Evolutionary conservation across 345 rosid genomes (phyloP).

Genomic region (Lepidium didymum): DNA sequence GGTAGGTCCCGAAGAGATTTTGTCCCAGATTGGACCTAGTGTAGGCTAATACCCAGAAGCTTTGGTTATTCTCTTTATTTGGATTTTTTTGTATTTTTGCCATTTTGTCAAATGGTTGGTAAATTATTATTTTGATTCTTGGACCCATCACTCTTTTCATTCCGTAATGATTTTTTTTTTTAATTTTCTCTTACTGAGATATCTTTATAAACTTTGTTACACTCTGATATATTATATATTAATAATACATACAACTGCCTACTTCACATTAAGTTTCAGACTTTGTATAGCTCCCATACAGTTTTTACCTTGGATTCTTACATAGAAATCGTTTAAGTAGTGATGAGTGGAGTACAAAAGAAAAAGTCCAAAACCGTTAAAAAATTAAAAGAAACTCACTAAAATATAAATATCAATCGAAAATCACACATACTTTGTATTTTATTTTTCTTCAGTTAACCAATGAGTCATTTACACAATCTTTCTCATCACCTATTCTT

Average conservation of each 20-base stretch:
- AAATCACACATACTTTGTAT: neutral
- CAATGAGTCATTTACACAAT: neutral
- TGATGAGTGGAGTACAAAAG: neutral
- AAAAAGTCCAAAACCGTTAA: neutral
- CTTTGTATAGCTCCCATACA: neutral
- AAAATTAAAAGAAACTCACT: neutral
- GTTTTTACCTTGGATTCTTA: neutral
- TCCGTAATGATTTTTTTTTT: neutral
- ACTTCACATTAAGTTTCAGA: neutral
- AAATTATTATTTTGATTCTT: neutral
- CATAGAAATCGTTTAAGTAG: neutral
- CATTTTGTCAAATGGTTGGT: neutral
- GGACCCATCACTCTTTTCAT: neutral
- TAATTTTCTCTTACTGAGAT: neutral
- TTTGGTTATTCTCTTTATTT: too few species aligned
- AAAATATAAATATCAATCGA: neutral
- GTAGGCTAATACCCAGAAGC: too few species aligned
- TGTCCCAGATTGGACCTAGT: too few species aligned
- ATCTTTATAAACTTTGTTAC: neutral
- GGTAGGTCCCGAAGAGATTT: too few species aligned
- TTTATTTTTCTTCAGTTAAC: neutral
- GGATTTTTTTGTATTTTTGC: neutral
- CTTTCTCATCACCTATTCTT: constrained; percentile 31
- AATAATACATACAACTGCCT: too few species aligned
- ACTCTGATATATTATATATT: neutral